Evolutionary conservation across 2,329 filamentous ascomycete species (phyloP).

Genomic region (Rhynchosporium secalis): DNA sequence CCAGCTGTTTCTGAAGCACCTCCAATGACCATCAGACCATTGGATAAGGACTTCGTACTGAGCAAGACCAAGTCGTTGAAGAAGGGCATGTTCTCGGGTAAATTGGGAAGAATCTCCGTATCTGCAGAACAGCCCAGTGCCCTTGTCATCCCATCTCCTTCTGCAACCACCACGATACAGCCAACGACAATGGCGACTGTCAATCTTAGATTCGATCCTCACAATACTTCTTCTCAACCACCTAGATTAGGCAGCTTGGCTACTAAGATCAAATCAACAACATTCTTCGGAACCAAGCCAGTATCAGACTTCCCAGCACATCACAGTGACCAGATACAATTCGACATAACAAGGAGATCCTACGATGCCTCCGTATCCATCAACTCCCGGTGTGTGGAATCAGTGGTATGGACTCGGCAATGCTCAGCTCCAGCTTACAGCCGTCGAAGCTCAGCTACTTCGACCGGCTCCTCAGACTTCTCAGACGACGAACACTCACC

Average conservation of each 20-base stretch:
- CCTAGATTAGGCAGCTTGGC: constrained; percentile 37
- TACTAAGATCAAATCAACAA: constrained; percentile 37
- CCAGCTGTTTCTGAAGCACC: constrained; percentile 36
- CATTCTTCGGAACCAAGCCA: constrained; percentile 34
- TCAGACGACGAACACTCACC: constrained; percentile 25
- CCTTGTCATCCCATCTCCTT: constrained; percentile 35
- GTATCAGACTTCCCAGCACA: constrained; percentile 27
- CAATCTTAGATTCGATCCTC: constrained; percentile 39
- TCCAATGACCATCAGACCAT: constrained; percentile 33
- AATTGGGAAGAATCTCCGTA: constrained; percentile 39
- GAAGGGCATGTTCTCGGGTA: constrained; percentile 40
- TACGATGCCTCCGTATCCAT: constrained; percentile 34
- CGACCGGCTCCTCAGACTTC: constrained; percentile 28
- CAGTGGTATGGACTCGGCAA: constrained; percentile 38
- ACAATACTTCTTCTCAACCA: constrained; percentile 31
- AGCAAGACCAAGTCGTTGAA: constrained; percentile 36
- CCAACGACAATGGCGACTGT: constrained; percentile 37
- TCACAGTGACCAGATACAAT: constrained; percentile 23
- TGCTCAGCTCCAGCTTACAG: constrained; percentile 26
- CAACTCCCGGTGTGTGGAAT: constrained; percentile 37
- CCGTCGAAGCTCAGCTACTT: constrained; percentile 36
- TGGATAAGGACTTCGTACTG: constrained; percentile 33
- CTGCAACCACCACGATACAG: constrained; percentile 15
- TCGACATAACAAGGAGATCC: constrained; percentile 31
- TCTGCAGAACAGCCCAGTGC: constrained; percentile 37